phyloP scores from a whole-genome alignment of 805 yeast genomes.

The Wickerhamomyces queroliae region DNA sequence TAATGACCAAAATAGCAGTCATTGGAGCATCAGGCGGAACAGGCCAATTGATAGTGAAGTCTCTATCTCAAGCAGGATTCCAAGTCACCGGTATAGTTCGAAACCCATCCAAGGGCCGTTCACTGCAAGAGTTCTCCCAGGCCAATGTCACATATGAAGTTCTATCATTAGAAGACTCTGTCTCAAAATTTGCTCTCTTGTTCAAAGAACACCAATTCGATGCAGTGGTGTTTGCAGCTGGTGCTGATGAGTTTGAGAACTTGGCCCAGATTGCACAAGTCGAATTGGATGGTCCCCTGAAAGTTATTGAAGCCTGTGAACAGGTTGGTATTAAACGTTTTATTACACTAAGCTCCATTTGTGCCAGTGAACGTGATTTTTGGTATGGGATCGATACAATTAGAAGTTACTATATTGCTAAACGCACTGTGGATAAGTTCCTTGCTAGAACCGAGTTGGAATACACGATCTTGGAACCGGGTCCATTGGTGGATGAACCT shows the following conservation, averaged over 20 bases:
- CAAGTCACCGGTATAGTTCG: conserved; percentile 1
- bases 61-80: conserved; percentile 18
- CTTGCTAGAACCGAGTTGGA: conserved; percentile 35
- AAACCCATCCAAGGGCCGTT: neutral
- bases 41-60: conserved; percentile 35
- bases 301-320: conserved; percentile 44
- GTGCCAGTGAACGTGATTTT: conserved; percentile 38
- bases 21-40: conserved; percentile 54
- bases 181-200: conserved; percentile 28
- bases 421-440: conserved; percentile 45
- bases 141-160: neutral
- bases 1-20: conserved; percentile 30
- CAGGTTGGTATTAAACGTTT: conserved; percentile 35
- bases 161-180: conserved; percentile 18
- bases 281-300: conserved; percentile 51
- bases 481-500: conserved; percentile 30
- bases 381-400: conserved; percentile 29
- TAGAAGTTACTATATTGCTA: conserved; percentile 44
- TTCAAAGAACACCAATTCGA: conserved; percentile 33
- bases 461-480: conserved; percentile 50
- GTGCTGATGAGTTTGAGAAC: conserved; percentile 44
- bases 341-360: conserved; percentile 43
- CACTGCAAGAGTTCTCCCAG: neutral
- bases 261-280: conserved; percentile 34
- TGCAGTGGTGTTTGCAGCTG: conserved; percentile 50